Base-by-base conservation (phyloP, 2,329 filamentous ascomycete genomes). In the Claviceps digitariae region DNA sequence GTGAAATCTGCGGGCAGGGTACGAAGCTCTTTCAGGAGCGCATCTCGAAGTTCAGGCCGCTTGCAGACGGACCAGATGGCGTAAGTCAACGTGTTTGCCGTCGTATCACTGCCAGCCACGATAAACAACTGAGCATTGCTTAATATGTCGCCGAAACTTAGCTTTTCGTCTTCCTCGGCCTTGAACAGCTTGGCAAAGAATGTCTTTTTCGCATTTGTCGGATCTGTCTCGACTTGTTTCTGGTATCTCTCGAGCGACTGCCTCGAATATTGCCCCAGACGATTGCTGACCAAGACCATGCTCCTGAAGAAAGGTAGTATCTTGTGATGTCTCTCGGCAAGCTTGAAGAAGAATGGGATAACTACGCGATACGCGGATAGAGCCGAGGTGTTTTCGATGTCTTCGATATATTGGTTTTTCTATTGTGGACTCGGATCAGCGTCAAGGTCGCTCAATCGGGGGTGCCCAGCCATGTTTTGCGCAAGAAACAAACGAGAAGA, bases 71-170 rank as follows among this genome's bases (percentile, higher is more conserved):
- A 58, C 69, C 70, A 77, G 6, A 72, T 58, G 0, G 75, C 60
- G 53, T 76, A 78, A 0, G 75, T 78, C 45, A 79, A 55, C 0
- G 73, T 73, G 13, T 69, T 66, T 1, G 75, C 71, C 0, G 76
- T 78, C 0, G 76, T 79, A 53, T 78, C 75, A 40, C 68, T 74
- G 1, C 76, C 76, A 1, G 75, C 77, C 4, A 74, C 54, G 47
- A 79, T 77, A 56, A 73, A 75, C 0, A 57, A 60, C 7, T 66
- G 63, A 0, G 74, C 74, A 47, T 75, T 70, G 17, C 59, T 57
- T 3, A 59, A 53, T 1, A 75, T 64, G 25, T 76, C 71, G 1
- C 58, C 23, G 12, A 57, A 58, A 2, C 57, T 48, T 12, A 66
- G 29, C 27, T 57, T 57, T 9, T 60, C 58, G 2, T 64, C 62